phyloP scores from a whole-genome alignment of 345 rosid genomes.

The Brassica napus region Da-Ae NC_063435.1:4217501-4218000 shows the following conservation, averaged over 20 bases:
- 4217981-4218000: constrained; percentile 92
- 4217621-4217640: constrained; percentile 15
- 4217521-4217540: constrained; percentile 50
- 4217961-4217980: constrained; percentile 74
- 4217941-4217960: constrained; percentile 84
- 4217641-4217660: constrained; percentile 11
- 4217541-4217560: constrained; percentile 36
- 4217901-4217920: constrained; percentile 70
- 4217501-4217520: constrained; percentile 59
- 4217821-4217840: constrained; percentile 64
- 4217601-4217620: constrained; percentile 25
- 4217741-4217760: constrained; percentile 72
- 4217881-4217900: constrained; percentile 67
- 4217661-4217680: constrained; percentile 39
- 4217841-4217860: constrained; percentile 82
- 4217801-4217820: constrained; percentile 59
- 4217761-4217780: constrained; percentile 65
- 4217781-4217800: constrained; percentile 75
- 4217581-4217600: constrained; percentile 8
- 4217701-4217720: constrained; percentile 44
- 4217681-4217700: constrained; percentile 46
- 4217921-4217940: constrained; percentile 82
- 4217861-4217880: constrained; percentile 71
- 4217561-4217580: background rate
- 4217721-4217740: constrained; percentile 52